phyloP scores from a whole-genome alignment of 345 rosid genomes.

The Populus tremula region DNA sequence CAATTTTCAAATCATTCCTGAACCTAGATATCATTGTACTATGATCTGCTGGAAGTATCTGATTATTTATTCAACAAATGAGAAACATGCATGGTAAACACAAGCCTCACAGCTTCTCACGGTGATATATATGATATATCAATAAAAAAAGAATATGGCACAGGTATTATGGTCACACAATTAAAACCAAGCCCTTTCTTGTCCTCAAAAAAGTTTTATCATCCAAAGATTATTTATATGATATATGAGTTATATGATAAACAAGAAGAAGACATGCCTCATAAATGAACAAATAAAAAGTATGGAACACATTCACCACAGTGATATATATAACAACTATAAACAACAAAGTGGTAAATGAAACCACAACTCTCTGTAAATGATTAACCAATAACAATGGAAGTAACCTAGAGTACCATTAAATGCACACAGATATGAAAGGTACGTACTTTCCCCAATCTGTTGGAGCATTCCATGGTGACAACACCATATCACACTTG shows the following conservation, averaged over 20 bases:
- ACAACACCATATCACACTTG: conserved; percentile 85
- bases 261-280: not conserved
- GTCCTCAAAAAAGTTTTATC: too few relatives aligned
- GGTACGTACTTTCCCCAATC: conserved; percentile 93
- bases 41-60: not conserved
- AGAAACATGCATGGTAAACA: too few relatives aligned
- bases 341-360: not conserved
- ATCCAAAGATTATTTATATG: not conserved
- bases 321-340: not conserved
- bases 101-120: too few relatives aligned
- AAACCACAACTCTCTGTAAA: not conserved
- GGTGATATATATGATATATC: too few relatives aligned
- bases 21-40: not conserved
- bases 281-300: not conserved
- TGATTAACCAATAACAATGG: not conserved
- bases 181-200: too few relatives aligned
- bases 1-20: not conserved
- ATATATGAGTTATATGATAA: not conserved
- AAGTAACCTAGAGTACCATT: not conserved
- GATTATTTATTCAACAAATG: too few relatives aligned
- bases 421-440: conserved; percentile 16
- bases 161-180: too few relatives aligned
- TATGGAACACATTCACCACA: too few relatives aligned
- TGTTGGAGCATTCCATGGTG: conserved; percentile 96
- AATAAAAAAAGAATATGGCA: too few relatives aligned